These are phyloP conservation scores for Colletotrichum coccodes DNA, from an alignment of 2,329 filamentous ascomycete genomes.

Conservation along the genomic window DNA sequence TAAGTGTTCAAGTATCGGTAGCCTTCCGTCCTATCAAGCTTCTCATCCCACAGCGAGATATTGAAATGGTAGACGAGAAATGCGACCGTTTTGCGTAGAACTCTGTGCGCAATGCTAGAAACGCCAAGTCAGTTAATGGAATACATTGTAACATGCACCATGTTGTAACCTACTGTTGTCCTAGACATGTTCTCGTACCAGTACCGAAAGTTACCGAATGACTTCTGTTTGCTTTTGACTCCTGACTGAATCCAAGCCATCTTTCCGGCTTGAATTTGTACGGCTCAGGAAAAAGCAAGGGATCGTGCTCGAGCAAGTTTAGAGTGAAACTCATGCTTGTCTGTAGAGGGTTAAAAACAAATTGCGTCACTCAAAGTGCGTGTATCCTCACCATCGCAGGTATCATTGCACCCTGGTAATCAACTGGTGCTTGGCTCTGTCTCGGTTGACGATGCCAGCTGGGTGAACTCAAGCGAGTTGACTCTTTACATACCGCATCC, in stretches of 20 bases:
- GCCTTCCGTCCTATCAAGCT: slow-evolving; percentile 3
- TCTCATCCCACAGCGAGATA: slow-evolving; percentile 26
- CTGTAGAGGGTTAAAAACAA: not conserved
- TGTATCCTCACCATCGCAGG: slow-evolving; percentile 15
- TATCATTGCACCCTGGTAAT: slow-evolving; percentile 14
- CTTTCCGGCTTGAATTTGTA: slow-evolving; percentile 29
- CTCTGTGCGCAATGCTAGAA: slow-evolving; percentile 29
- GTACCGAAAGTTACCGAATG: slow-evolving; percentile 30
- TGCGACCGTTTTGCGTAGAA: slow-evolving; percentile 33
- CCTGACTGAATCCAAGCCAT: slow-evolving; percentile 24
- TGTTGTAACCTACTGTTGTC: slow-evolving; percentile 26
- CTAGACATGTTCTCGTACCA: slow-evolving; percentile 34
- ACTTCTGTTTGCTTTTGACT: not conserved
- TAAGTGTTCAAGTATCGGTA: slow-evolving; percentile 30
- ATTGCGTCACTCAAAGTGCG: no score
- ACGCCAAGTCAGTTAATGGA: not conserved
- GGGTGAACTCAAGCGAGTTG: slow-evolving; percentile 32
- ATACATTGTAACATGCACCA: not conserved
- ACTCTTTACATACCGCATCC: slow-evolving; percentile 35
- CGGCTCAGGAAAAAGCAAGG: slow-evolving; percentile 23
- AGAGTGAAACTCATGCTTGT: slow-evolving; percentile 34
- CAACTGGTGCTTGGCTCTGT: slow-evolving; percentile 2
- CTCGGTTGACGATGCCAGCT: slow-evolving; percentile 35
- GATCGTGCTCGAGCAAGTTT: slow-evolving; percentile 27
- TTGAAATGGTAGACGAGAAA: slow-evolving; percentile 32